Percentiles rank a stretch among this genome's conserved stretches.
phyloP scores from a whole-genome alignment of 345 rosid species.

The Camelina neglecta region DNA sequence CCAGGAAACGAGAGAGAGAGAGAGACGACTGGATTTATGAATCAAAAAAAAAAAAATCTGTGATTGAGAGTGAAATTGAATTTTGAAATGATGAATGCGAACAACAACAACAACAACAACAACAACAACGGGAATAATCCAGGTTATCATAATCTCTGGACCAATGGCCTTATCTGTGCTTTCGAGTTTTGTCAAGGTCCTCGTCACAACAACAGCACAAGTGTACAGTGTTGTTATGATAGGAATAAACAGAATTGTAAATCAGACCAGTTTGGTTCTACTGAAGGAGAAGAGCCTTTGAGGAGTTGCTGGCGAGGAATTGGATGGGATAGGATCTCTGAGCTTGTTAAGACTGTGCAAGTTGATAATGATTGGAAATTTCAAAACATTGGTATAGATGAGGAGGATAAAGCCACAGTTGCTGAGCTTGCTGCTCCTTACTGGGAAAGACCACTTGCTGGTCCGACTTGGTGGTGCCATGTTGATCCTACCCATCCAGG shows the following conservation, averaged over 20 bases:
- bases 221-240: slow-evolving; percentile 33
- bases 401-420: slow-evolving; percentile 49
- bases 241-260: slow-evolving; percentile 25
- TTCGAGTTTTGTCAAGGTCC: slow-evolving; percentile 52
- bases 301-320: slow-evolving; percentile 57
- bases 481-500: slow-evolving; percentile 55
- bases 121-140: slow-evolving; percentile 19
- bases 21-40: not conserved
- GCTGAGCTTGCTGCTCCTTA: slow-evolving; percentile 66
- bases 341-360: slow-evolving; percentile 57
- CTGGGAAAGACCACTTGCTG: slow-evolving; percentile 57
- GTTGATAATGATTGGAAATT: slow-evolving; percentile 49
- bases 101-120: slow-evolving; percentile 3
- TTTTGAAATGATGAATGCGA: slow-evolving; percentile 33
- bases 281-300: slow-evolving; percentile 39
- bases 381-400: slow-evolving; percentile 37
- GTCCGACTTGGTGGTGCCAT: slow-evolving; percentile 81
- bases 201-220: slow-evolving; percentile 36
- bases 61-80: not conserved
- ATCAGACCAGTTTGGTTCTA: not conserved
- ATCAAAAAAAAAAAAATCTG: not conserved
- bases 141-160: slow-evolving; percentile 54
- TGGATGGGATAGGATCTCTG: slow-evolving; percentile 62
- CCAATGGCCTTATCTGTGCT: slow-evolving; percentile 63
- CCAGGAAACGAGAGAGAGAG: slow-evolving; percentile 7